A percentile compares a stretch with the other conserved stretches of the same genome.
phyloP scores from a whole-genome alignment of 2,329 filamentous ascomycete species.

The Chaetomium sp. region DNA sequence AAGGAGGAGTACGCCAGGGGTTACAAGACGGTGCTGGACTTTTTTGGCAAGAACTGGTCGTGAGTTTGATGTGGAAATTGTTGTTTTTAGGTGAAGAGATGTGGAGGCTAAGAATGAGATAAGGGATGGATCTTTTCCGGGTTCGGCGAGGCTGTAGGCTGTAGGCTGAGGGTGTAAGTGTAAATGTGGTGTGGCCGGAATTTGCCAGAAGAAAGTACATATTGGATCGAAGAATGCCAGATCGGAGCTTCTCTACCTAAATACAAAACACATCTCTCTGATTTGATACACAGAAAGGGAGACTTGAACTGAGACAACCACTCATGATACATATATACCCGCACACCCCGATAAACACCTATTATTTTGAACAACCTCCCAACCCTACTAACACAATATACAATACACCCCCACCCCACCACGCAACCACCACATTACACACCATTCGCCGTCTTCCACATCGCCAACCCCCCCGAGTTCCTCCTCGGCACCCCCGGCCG shows the following conservation, averaged over 20 bases:
- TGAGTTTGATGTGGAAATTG: slow-evolving; percentile 22
- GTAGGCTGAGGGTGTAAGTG: neutral
- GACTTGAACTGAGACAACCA: neutral
- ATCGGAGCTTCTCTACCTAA: neutral
- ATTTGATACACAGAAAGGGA: neutral
- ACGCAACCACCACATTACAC: neutral
- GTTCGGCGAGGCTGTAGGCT: slow-evolving; percentile 5
- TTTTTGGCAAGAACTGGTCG: slow-evolving; percentile 56
- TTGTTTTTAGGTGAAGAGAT: neutral
- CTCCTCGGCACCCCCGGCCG: slow-evolving; percentile 47
- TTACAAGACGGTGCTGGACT: slow-evolving; percentile 60
- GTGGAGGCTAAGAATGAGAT: slow-evolving; percentile 16
- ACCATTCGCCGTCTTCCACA: slow-evolving; percentile 30
- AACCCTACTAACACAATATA: neutral
- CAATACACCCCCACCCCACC: neutral
- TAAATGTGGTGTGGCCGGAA: neutral
- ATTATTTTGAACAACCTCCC: no score
- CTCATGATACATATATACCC: neutral
- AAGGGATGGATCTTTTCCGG: slow-evolving; percentile 3
- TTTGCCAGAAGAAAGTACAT: neutral
- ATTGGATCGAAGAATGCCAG: neutral
- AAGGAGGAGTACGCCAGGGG: slow-evolving; percentile 64
- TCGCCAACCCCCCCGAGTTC: slow-evolving; percentile 35
- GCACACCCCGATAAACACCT: no score
- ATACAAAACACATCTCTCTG: no score